phyloP scores from a whole-genome alignment of 306 rosid genomes.

The Cicer cuneatum region DNA sequence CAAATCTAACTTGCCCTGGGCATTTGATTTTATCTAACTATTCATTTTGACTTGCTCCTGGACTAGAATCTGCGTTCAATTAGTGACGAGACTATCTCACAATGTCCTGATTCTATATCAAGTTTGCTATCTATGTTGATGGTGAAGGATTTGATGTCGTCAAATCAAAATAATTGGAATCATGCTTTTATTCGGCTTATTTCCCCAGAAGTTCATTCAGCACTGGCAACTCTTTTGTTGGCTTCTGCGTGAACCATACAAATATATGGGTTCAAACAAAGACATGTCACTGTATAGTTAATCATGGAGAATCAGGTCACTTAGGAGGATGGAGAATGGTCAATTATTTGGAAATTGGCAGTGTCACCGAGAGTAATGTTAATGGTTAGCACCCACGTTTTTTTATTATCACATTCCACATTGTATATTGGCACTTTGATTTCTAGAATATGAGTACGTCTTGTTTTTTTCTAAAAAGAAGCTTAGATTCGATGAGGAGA shows the following conservation, averaged over 20 bases:
- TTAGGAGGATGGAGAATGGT: no score
- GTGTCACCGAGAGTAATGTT: no score
- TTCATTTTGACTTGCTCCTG: background rate
- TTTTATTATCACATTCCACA: background rate
- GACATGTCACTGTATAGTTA: background rate
- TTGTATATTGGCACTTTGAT: background rate
- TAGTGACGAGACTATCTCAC: background rate
- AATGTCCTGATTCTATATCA: background rate
- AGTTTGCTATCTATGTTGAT: background rate
- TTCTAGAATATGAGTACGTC: background rate
- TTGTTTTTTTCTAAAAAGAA: background rate
- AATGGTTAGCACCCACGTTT: background rate
- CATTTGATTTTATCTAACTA: background rate
- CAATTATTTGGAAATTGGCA: no score
- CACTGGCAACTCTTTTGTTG: background rate
- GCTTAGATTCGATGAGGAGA: slow-evolving; percentile 22
- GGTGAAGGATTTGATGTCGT: background rate
- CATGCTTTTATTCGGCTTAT: background rate
- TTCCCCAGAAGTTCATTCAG: background rate
- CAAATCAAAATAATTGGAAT: background rate
- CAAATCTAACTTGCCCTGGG: background rate
- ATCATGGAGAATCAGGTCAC: no score
- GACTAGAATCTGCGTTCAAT: background rate
- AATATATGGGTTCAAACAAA: background rate
- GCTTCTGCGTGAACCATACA: background rate